These are phyloP conservation scores for Picea sitchensis DNA, from an alignment of 75 land plant genomes.

Conservation along the genomic window DNA sequence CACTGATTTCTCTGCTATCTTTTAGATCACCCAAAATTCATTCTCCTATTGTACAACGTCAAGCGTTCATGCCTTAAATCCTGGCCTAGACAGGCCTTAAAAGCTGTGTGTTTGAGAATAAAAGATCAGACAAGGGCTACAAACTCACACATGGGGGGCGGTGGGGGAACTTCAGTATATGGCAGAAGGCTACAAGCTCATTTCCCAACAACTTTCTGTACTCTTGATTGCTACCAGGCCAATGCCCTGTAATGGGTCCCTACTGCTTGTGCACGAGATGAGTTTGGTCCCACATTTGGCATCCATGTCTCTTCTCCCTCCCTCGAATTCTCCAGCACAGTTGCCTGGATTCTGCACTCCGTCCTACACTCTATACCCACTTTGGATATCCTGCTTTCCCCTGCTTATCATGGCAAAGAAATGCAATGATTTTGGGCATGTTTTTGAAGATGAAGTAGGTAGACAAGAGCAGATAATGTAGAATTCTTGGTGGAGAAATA, in stretches of 20 bases:
- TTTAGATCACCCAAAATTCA: neutral
- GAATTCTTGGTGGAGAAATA: conserved; percentile 2
- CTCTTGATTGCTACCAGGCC: conserved; percentile 1
- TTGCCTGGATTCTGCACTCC: neutral
- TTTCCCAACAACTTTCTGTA: conserved; percentile 5
- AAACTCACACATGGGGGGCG: conserved; percentile 9
- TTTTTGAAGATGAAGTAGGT: neutral
- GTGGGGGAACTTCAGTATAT: neutral
- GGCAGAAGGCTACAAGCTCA: conserved; percentile 10
- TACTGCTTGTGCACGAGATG: neutral
- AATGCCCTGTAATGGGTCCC: conserved; percentile 10
- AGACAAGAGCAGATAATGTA: conserved; percentile 1
- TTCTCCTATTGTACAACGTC: neutral
- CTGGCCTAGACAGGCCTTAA: neutral
- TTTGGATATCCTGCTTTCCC: neutral
- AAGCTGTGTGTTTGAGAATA: neutral
- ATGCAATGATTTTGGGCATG: conserved; percentile 6
- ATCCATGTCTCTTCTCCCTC: conserved; percentile 6
- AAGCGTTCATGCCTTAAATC: conserved; percentile 3
- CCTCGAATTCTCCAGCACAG: neutral
- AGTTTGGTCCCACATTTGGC: neutral
- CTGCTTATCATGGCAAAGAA: no score
- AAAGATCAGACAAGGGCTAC: neutral
- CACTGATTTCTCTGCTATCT: neutral
- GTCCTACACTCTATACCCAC: neutral